Conservation (phyloP, 768 basidiomycete species). For the Boletus eberwhitei region DNA sequence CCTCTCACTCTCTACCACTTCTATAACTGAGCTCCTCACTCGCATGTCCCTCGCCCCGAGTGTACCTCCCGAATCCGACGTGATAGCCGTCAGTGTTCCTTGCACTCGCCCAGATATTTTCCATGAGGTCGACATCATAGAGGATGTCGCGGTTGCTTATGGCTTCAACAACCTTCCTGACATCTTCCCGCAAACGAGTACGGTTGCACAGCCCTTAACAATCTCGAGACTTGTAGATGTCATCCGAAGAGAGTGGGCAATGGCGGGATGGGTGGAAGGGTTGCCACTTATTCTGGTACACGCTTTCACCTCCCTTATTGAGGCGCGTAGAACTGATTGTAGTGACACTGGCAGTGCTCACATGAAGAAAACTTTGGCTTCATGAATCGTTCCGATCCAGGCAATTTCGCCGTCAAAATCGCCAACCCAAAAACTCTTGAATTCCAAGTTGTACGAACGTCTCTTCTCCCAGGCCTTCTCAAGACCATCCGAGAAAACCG, state of each 20-base stretch:
- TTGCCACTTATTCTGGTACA: slow-evolving; percentile 87
- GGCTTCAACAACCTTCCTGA: slow-evolving; percentile 96
- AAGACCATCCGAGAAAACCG: slow-evolving; percentile 98
- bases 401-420: slow-evolving; percentile 79
- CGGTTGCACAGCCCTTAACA: slow-evolving; percentile 87
- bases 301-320: background rate
- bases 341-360: slow-evolving; percentile 65
- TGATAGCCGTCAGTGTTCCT: slow-evolving; percentile 75
- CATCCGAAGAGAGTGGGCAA: slow-evolving; percentile 85
- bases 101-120: slow-evolving; percentile 97
- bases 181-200: slow-evolving; percentile 89
- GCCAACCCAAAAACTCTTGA: slow-evolving; percentile 97
- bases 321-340: slow-evolving; percentile 2
- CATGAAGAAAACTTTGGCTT: slow-evolving; percentile 98
- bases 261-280: slow-evolving; percentile 95
- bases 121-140: slow-evolving; percentile 98
- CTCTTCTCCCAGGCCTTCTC: slow-evolving; percentile 90
- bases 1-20: slow-evolving; percentile 59
- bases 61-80: slow-evolving; percentile 52
- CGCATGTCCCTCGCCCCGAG: slow-evolving; percentile 75
- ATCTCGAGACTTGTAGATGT: slow-evolving; percentile 90
- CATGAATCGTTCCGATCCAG: slow-evolving; percentile 84
- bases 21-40: slow-evolving; percentile 70
- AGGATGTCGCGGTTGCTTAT: slow-evolving; percentile 96
- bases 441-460: slow-evolving; percentile 97